These are phyloP conservation scores for Fraxinus dipetala DNA, from an alignment of 305 asterid genomes.

Conservation along the genomic window DNA sequence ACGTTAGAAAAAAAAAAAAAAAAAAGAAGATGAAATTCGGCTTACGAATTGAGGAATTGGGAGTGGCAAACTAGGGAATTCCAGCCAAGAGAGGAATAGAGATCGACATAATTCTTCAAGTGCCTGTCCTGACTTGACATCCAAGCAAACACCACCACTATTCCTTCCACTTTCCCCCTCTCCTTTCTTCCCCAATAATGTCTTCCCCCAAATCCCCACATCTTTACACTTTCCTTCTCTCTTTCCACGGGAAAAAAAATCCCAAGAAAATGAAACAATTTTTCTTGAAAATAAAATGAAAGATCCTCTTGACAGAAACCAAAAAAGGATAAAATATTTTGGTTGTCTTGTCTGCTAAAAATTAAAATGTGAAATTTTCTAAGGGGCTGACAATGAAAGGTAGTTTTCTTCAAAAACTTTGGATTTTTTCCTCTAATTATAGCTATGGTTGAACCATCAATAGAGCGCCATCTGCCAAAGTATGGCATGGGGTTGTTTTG, in stretches of 20 bases:
- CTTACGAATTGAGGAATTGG: constrained; percentile 79
- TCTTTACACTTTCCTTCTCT: constrained; percentile 16
- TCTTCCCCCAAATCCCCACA: constrained; percentile 95
- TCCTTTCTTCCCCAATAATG: constrained; percentile 81
- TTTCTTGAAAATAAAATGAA: neutral
- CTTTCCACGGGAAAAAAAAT: neutral
- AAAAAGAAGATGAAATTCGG: neutral
- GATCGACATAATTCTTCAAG: constrained; percentile 64
- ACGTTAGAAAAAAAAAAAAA: too few species aligned
- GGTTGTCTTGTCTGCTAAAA: neutral
- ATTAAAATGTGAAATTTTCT: neutral
- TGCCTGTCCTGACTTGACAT: constrained; percentile 78
- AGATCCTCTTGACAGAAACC: neutral
- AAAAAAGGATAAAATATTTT: neutral
- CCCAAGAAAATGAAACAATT: neutral
- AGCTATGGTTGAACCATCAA: neutral
- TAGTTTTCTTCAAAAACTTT: neutral
- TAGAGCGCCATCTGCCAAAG: neutral
- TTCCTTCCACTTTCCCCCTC: constrained; percentile 65
- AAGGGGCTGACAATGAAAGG: neutral
- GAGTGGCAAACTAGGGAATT: constrained; percentile 85
- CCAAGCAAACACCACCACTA: constrained; percentile 87
- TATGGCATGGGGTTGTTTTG: neutral
- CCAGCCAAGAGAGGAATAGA: constrained; percentile 85
- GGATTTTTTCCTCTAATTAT: neutral